Conservation (phyloP, 2,329 filamentous ascomycete species). For the Aspergillus latus region DNA sequence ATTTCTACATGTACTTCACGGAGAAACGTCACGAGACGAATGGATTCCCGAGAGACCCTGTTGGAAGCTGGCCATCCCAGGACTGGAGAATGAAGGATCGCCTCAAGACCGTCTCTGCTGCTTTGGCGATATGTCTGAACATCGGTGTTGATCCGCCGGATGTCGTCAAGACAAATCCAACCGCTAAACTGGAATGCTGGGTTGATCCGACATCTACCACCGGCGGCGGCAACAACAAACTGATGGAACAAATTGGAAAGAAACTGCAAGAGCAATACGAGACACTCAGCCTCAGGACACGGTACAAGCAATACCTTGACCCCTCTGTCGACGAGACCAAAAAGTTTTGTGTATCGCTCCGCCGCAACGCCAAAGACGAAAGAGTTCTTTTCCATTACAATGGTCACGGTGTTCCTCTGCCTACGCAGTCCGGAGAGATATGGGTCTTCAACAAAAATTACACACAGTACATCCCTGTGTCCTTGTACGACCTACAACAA, state of each 20-base stretch:
- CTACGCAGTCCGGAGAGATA: slow-evolving; percentile 92
- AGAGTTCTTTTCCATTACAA: slow-evolving; percentile 98
- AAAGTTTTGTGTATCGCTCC: slow-evolving; percentile 87
- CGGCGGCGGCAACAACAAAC: slow-evolving; percentile 71
- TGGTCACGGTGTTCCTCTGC: slow-evolving; percentile 93
- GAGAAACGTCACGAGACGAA: slow-evolving; percentile 97
- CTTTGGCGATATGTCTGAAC: slow-evolving; percentile 90
- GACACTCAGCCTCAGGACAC: slow-evolving; percentile 88
- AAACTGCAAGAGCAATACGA: slow-evolving; percentile 96
- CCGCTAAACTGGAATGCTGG: slow-evolving; percentile 94
- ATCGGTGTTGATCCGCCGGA: slow-evolving; percentile 97
- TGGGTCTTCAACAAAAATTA: slow-evolving; percentile 99
- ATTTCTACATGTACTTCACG: slow-evolving; percentile 99
- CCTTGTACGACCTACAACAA: slow-evolving; percentile 88
- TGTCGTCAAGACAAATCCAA: slow-evolving; percentile 91
- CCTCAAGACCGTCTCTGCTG: slow-evolving; percentile 93
- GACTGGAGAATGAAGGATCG: slow-evolving; percentile 98
- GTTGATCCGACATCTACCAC: slow-evolving; percentile 83
- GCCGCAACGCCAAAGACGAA: slow-evolving; percentile 92
- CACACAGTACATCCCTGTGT: slow-evolving; percentile 97
- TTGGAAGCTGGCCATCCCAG: slow-evolving; percentile 62
- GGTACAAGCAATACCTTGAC: slow-evolving; percentile 95
- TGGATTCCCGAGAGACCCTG: slow-evolving; percentile 70
- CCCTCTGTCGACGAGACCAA: slow-evolving; percentile 97
- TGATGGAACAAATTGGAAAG: slow-evolving; percentile 92